Base-by-base conservation (phyloP, 2,329 filamentous ascomycete genomes). In the Colletotrichum filicis region DNA sequence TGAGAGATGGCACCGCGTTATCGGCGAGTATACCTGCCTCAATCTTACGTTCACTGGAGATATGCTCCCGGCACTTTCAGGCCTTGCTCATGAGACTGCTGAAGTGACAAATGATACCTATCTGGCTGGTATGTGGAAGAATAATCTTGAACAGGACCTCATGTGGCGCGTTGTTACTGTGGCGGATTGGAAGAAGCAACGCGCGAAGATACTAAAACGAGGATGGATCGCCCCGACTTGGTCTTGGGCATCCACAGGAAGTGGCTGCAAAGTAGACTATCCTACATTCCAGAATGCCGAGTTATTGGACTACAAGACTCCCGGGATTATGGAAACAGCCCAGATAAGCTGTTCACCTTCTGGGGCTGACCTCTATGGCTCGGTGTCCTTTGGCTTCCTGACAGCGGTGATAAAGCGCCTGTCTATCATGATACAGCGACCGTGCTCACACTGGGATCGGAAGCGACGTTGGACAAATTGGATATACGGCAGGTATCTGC, bases 221-320 rank as follows among this genome's bases (percentile, higher is more conserved):
- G 35, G 28, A 12, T 70, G 67, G 67, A 7, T 58, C 5, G 61
- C 67, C 4, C 67, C 67, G 6, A 59, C 67, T 22, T 70, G 67
- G 67, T 70, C 61, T 30, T 70, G 60, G 60, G 67, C 67, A 12
- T 65, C 67, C 52, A 59, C 53, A 2, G 60, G 60, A 16, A 66
- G 60, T 22, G 67, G 60, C 4, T 70, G 60, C 37, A 55, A 70
- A 16, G 67, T 70, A 14, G 53, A 28, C 26, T 65, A 37, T 16
- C 67, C 42, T 1, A 26, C 22, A 1, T 59, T 59, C 11, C 19
- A 58, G 2, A 28, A 35, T 5, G 55, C 67, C 8, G 22, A 65
- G 30, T 2, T 65, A 2, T 24, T 70, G 4, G 30, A 59, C 0
- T 19, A 59, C 26, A 53, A 59, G 37, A 52, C 24, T 0, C 6